A percentile compares a stretch with the other conserved stretches of the same genome.
These are phyloP conservation scores for Tylopilus subfusipes DNA, from an alignment of 768 basidiomycete species.

Conservation along the genomic window DNA sequence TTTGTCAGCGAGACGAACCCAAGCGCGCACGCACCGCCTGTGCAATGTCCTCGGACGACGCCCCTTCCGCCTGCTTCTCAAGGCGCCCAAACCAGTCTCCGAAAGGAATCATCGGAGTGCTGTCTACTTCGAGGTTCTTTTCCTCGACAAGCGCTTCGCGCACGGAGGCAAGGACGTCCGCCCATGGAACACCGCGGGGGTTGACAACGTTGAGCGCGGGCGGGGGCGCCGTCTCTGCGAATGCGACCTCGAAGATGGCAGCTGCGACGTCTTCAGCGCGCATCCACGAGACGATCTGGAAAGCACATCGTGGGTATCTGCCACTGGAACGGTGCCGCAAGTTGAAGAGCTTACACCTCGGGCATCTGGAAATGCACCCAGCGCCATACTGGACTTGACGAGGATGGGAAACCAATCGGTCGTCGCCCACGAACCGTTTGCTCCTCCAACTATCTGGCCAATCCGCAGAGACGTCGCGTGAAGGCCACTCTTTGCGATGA, in stretches of 20 bases:
- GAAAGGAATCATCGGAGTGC: conserved; percentile 25
- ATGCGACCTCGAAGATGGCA: conserved; percentile 34
- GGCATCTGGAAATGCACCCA: conserved; percentile 30
- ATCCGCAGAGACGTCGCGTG: conserved; percentile 29
- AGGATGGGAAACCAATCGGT: conserved; percentile 36
- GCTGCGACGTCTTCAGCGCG: conserved; percentile 34
- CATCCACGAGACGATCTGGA: conserved; percentile 34
- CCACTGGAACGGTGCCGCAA: neutral
- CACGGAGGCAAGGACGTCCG: conserved; percentile 24
- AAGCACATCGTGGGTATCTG: neutral
- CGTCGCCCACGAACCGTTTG: conserved; percentile 33
- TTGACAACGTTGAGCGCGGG: conserved; percentile 37
- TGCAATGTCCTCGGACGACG: neutral
- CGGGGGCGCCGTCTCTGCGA: conserved; percentile 16
- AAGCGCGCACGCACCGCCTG: neutral
- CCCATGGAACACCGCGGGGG: conserved; percentile 33
- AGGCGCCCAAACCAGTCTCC: conserved; percentile 30
- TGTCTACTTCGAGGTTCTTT: conserved; percentile 4
- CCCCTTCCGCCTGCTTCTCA: conserved; percentile 22
- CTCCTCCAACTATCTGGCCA: conserved; percentile 33
- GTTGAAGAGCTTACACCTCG: conserved; percentile 25
- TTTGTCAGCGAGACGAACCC: neutral
- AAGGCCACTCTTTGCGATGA: conserved; percentile 26
- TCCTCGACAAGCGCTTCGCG: conserved; percentile 12
- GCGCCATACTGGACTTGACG: conserved; percentile 27